Evolutionary conservation across 192 early-diverging fungal species (phyloP).

Genomic region (Backusella luteola): DNA sequence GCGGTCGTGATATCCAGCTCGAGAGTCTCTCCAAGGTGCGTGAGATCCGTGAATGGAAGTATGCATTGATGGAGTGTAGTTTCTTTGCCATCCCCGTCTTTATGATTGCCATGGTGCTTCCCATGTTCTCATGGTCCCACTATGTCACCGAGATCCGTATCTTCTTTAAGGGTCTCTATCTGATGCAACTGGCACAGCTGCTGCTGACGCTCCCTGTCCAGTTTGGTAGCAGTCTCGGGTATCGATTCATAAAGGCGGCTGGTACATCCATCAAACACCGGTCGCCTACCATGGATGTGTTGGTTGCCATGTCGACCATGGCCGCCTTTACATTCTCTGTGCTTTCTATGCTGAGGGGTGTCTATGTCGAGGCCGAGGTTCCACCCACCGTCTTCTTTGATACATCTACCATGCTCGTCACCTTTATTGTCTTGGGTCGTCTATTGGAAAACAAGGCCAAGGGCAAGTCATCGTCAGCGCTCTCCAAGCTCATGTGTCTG

Average conservation of each 20-base stretch:
- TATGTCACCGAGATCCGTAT: conserved; percentile 26
- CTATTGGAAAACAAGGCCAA: conserved; percentile 96
- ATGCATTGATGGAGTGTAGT: conserved; percentile 62
- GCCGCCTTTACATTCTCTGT: conserved; percentile 83
- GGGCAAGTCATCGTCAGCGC: conserved; percentile 85
- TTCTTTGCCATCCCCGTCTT: conserved; percentile 82
- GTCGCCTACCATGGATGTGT: conserved; percentile 94
- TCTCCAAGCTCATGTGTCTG: conserved; percentile 85
- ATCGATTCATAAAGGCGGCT: conserved; percentile 74
- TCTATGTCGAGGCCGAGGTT: conserved; percentile 48
- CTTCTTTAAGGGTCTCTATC: conserved; percentile 57
- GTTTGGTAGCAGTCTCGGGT: conserved; percentile 72
- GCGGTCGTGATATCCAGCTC: conserved; percentile 66
- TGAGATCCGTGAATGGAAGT: conserved; percentile 83
- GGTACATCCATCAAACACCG: conserved; percentile 77
- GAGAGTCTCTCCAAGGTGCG: conserved; percentile 84
- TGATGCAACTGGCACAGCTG: conserved; percentile 66
- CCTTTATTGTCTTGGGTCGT: conserved; percentile 89
- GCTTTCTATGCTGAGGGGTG: conserved; percentile 66
- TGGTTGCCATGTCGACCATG: conserved; percentile 84
- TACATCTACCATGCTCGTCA: conserved; percentile 87
- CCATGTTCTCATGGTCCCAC: conserved; percentile 42
- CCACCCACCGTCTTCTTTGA: conserved; percentile 90
- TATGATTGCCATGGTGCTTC: conserved; percentile 74
- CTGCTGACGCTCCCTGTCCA: conserved; percentile 89